Evolutionary conservation across 2,329 filamentous ascomycete genomes (phyloP).

Genomic region (Harringtonia aguacate): DNA sequence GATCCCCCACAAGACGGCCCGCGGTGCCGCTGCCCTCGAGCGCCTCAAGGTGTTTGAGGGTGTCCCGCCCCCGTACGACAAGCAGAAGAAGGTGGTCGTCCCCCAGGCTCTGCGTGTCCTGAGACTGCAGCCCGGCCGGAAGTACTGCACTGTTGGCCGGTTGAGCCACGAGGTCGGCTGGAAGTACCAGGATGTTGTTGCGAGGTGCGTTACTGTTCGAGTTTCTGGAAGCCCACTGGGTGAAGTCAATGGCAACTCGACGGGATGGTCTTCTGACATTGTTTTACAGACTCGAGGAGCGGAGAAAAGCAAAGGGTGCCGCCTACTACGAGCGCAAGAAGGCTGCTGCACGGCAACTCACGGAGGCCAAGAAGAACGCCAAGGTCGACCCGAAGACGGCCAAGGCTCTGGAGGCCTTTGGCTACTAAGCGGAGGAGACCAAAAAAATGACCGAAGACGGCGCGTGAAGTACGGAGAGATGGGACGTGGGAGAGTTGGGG

Average conservation of each 20-base stretch:
- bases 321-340: constrained; percentile 99
- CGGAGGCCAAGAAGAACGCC: constrained; percentile 87
- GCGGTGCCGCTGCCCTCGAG: constrained; percentile 91
- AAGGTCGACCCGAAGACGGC: constrained; percentile 78
- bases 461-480: background rate
- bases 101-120: constrained; percentile 96
- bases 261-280: background rate
- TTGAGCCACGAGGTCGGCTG: constrained; percentile 98
- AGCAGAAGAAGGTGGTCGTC: constrained; percentile 99
- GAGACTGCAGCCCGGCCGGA: constrained; percentile 95
- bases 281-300: constrained; percentile 78
- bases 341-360: constrained; percentile 80
- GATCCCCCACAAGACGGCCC: constrained; percentile 99
- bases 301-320: constrained; percentile 97
- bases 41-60: constrained; percentile 99
- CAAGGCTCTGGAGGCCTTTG: constrained; percentile 78
- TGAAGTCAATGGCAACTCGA: too few species aligned
- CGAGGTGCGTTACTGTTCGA: constrained; percentile 58
- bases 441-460: background rate
- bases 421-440: constrained; percentile 56
- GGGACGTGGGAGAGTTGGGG: background rate
- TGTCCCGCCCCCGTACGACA: constrained; percentile 97
- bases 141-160: constrained; percentile 99
- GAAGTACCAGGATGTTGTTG: constrained; percentile 99
- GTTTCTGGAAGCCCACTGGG: background rate